phyloP scores from a whole-genome alignment of 2,329 filamentous ascomycete species.

The Fusarium sulawesiense region DNA sequence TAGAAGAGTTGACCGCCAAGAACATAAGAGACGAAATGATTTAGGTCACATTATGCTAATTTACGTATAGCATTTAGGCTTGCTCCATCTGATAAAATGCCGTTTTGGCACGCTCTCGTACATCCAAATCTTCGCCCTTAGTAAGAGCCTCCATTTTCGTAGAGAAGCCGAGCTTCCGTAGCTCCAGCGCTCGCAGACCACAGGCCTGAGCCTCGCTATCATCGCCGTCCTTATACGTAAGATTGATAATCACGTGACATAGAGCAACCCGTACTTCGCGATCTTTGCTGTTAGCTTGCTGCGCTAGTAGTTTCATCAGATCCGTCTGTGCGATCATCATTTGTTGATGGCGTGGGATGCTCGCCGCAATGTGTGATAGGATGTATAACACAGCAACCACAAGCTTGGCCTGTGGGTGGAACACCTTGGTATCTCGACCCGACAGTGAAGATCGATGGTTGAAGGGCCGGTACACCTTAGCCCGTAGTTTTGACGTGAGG shows the following conservation, averaged over 20 bases:
- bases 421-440: constrained; percentile 59
- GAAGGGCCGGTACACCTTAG: constrained; percentile 67
- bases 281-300: constrained; percentile 78
- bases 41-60: too few species aligned
- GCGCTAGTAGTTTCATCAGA: constrained; percentile 77
- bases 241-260: constrained; percentile 86
- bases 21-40: too few species aligned
- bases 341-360: constrained; percentile 80
- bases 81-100: constrained; percentile 78
- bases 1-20: too few species aligned
- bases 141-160: constrained; percentile 71
- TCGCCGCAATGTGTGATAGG: constrained; percentile 88
- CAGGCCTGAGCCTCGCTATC: constrained; percentile 73
- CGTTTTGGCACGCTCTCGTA: constrained; percentile 84
- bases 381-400: constrained; percentile 83
- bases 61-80: constrained; percentile 20
- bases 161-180: constrained; percentile 78
- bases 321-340: constrained; percentile 80
- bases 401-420: constrained; percentile 74
- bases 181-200: constrained; percentile 72
- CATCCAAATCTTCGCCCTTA: constrained; percentile 81
- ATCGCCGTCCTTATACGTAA: constrained; percentile 85
- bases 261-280: constrained; percentile 80
- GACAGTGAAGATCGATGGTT: constrained; percentile 53
- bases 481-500: constrained; percentile 79